Evolutionary conservation across 2,329 filamentous ascomycete genomes (phyloP).

Genomic region (Aspergillus quadricinctus): DNA sequence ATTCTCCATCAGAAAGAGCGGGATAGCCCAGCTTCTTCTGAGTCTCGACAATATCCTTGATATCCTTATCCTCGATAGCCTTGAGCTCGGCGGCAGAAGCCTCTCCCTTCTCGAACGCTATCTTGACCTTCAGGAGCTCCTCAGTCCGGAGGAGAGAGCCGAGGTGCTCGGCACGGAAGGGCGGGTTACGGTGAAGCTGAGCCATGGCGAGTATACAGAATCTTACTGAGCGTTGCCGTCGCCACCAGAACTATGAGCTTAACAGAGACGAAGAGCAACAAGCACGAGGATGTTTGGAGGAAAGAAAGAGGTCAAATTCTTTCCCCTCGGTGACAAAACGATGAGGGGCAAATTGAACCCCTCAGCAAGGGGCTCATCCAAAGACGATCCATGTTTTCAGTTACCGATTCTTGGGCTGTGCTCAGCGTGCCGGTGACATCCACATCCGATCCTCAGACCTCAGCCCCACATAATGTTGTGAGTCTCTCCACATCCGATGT

Average conservation of each 20-base stretch:
- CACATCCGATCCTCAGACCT: not conserved
- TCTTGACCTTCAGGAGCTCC: conserved; percentile 57
- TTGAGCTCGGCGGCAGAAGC: conserved; percentile 53
- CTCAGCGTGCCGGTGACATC: conserved; percentile 1
- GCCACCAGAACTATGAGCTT: too few relatives aligned
- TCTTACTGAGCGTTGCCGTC: not conserved
- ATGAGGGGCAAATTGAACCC: not conserved
- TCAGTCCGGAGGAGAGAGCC: conserved; percentile 66
- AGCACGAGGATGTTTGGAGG: not conserved
- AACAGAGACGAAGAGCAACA: not conserved
- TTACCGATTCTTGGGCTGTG: not conserved
- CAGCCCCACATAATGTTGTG: conserved; percentile 2
- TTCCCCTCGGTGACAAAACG: not conserved
- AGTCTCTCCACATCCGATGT: conserved; percentile 3
- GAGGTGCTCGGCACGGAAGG: conserved; percentile 69
- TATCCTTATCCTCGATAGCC: conserved; percentile 60
- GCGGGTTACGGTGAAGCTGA: conserved; percentile 45
- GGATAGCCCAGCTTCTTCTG: conserved; percentile 62
- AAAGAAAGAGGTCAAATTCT: not conserved
- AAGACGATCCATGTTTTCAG: not conserved
- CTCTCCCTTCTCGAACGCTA: conserved; percentile 53
- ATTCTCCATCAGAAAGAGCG: conserved; percentile 66
- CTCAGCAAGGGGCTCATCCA: not conserved
- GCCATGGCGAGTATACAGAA: conserved; percentile 22
- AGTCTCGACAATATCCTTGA: conserved; percentile 60